These are phyloP conservation scores for Mycena kentingensis DNA, from an alignment of 768 basidiomycete genomes.

Conservation along the genomic window DNA sequence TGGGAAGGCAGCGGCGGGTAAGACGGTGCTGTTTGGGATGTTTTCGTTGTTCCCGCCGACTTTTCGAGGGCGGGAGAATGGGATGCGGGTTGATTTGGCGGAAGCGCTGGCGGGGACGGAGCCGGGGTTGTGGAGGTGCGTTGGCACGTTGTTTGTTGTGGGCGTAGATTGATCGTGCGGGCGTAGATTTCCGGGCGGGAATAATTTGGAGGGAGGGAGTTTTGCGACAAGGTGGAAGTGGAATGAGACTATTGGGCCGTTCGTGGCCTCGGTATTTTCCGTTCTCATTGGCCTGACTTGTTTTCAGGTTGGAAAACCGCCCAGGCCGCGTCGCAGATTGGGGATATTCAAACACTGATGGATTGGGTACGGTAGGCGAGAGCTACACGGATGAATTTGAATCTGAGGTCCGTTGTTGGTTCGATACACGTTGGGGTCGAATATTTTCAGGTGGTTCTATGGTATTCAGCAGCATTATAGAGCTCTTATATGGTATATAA, in stretches of 20 bases:
- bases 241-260: slow-evolving; percentile 58
- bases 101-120: slow-evolving; percentile 42
- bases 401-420: too few relatives aligned
- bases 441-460: too few relatives aligned
- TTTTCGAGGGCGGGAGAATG: slow-evolving; percentile 57
- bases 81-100: slow-evolving; percentile 61
- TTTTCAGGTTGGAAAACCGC: slow-evolving; percentile 34
- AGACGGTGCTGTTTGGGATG: slow-evolving; percentile 54
- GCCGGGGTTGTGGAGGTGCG: slow-evolving; percentile 40
- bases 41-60: slow-evolving; percentile 67
- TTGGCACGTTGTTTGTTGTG: background rate
- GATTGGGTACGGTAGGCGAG: slow-evolving; percentile 47
- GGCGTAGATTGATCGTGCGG: background rate
- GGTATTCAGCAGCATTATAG: too few relatives aligned
- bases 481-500: too few relatives aligned
- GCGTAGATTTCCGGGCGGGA: slow-evolving; percentile 40
- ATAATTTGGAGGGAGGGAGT: slow-evolving; percentile 49
- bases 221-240: slow-evolving; percentile 57
- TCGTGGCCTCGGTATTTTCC: slow-evolving; percentile 42
- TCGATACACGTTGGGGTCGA: too few relatives aligned
- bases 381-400: too few relatives aligned
- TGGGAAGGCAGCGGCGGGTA: slow-evolving; percentile 40
- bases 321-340: slow-evolving; percentile 34
- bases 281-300: background rate
- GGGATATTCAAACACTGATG: slow-evolving; percentile 59